phyloP scores from a whole-genome alignment of 495 filamentous ascomycete species.

The Penicillium verhagenii region DNA sequence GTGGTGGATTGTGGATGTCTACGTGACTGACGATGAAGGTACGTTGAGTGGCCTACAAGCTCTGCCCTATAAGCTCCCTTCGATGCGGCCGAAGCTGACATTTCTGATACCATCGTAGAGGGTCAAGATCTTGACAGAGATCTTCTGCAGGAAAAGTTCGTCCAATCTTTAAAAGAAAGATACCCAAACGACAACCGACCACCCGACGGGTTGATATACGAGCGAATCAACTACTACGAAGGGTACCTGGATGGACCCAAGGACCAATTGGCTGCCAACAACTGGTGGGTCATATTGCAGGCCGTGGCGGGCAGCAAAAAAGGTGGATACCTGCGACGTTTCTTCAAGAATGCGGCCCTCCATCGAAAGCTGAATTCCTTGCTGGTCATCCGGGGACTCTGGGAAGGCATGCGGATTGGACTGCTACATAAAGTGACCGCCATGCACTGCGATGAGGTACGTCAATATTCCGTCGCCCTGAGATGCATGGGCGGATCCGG shows the following conservation, averaged over 20 bases:
- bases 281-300: slow-evolving; percentile 11
- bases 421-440: slow-evolving; percentile 12
- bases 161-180: slow-evolving; percentile 8
- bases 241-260: slow-evolving; percentile 3
- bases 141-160: background rate
- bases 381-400: slow-evolving; percentile 4
- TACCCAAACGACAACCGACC: slow-evolving; percentile 11
- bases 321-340: background rate
- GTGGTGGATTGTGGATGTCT: slow-evolving; percentile 19
- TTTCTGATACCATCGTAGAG: background rate
- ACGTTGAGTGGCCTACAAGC: background rate
- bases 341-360: slow-evolving; percentile 4
- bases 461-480: background rate
- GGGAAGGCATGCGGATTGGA: slow-evolving; percentile 14
- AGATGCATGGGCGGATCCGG: background rate
- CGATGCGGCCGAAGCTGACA: background rate
- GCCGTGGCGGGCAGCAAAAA: slow-evolving; percentile 2
- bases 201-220: slow-evolving; percentile 13
- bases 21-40: slow-evolving; percentile 8
- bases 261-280: background rate
- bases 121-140: background rate
- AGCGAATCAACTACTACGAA: slow-evolving; percentile 14
- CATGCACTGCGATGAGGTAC: slow-evolving; percentile 16
- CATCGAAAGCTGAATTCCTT: slow-evolving; percentile 4
- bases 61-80: background rate